A percentile compares a stretch with the other conserved stretches of the same genome.
Conservation (phyloP, 2,329 filamentous ascomycete species). For the Sarocladium brachiariae region DNA sequence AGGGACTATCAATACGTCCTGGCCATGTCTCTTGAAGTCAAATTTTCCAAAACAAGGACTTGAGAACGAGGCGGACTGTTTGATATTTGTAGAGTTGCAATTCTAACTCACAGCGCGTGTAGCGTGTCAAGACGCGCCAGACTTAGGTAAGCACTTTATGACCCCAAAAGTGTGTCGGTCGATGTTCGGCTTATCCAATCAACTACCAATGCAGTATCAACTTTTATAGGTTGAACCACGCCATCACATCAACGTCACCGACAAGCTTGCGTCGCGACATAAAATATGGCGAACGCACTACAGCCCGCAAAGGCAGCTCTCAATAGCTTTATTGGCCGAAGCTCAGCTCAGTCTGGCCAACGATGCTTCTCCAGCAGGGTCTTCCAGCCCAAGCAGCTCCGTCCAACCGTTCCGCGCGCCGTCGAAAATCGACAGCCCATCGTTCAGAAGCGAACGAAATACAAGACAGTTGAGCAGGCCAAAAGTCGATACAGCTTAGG, state of each 20-base stretch:
- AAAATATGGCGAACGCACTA: slow-evolving; percentile 32
- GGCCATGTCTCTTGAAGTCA: neutral
- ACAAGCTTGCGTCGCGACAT: neutral
- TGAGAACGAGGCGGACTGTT: neutral
- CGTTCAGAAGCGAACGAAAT: slow-evolving; percentile 32
- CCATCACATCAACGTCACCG: neutral
- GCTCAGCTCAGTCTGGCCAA: slow-evolving; percentile 30
- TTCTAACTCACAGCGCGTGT: neutral
- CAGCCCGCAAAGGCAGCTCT: slow-evolving; percentile 29
- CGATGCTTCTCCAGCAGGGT: slow-evolving; percentile 34
- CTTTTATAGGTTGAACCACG: slow-evolving; percentile 5
- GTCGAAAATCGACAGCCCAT: slow-evolving; percentile 27
- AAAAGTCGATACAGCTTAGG: slow-evolving; percentile 52
- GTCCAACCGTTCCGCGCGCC: slow-evolving; percentile 25
- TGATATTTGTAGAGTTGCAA: neutral
- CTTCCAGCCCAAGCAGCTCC: slow-evolving; percentile 27
- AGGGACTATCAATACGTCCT: neutral
- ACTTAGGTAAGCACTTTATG: neutral
- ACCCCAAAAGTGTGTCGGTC: slow-evolving; percentile 3
- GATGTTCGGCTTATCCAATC: slow-evolving; percentile 6
- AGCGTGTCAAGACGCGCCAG: neutral
- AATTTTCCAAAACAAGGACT: neutral
- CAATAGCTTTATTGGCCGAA: slow-evolving; percentile 23
- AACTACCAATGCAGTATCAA: neutral
- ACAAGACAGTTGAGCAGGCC: slow-evolving; percentile 52